Base-by-base conservation (phyloP, 345 rosid species). In the Dipteronia dyeriana region DNA sequence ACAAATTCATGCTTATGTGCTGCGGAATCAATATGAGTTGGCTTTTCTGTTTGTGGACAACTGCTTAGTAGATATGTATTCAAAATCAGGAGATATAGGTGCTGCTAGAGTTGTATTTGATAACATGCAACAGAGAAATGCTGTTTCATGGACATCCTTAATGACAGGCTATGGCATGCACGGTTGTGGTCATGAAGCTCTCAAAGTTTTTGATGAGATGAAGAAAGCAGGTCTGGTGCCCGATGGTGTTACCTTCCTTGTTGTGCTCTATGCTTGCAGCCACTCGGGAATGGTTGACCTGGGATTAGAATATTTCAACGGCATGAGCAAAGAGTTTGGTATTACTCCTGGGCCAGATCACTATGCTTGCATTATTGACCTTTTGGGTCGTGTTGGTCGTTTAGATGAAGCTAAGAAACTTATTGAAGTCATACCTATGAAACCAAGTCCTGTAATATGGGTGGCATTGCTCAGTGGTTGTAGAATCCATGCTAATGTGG, bases 161-260 rank as follows among this genome's bases (percentile, higher is more conserved):
- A 86, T 94, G 85, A 83, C 98, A 7, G 97, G 94, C 59, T 94
- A 94, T 39, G 98, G 97, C 69, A 89, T 94, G 90, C 98, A 94
- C 74, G 95, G 98, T 43, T 79, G 65, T 60, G 98, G 98, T 41
- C 87, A 87, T 76, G 92, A 89, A 79, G 90, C 92, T 80, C 84
- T 90, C 26, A 65, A 67, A 76, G 83, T 91, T 79, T 89, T 91
- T 62, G 80, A 88, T 34, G 82, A 88, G 80, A 94, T 94, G 98
- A 82, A 79, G 76, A 79, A 51, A 73, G 78, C 76, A 19, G 95
- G 97, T 64, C 81, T 88, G 68, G 85, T 75, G 60, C 90, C 86
- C 66, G 98, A 94, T 79, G 84, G 74, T 45, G 82, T 94, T 70
- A 89, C 97, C 22, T 88, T 94, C 71, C 90, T 90, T 76, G 97